Percentiles rank a stretch among this genome's conserved stretches.
Evolutionary conservation across 352 stramenopile genomes (phyloP).

Genomic region (Chrysophaeum taylorii): DNA sequence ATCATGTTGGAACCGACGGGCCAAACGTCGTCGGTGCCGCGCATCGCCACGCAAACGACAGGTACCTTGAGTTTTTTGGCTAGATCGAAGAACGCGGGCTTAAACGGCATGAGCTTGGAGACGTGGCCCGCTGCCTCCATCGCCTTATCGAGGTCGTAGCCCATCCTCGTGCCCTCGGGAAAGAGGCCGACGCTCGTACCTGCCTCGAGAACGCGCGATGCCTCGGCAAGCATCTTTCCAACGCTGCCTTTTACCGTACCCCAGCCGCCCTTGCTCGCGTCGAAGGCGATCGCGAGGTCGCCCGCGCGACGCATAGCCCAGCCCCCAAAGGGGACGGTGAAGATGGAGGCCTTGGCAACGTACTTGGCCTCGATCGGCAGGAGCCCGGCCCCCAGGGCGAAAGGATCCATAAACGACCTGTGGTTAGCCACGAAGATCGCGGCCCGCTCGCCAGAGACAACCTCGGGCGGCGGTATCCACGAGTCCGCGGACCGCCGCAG

Average conservation of each 20-base stretch:
- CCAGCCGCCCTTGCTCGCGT: conserved; percentile 6
- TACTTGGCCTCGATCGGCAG: conserved; percentile 2
- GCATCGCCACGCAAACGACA: neutral
- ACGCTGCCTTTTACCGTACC: neutral
- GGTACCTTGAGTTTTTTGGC: neutral
- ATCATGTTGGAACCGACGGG: neutral
- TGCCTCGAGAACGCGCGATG: neutral
- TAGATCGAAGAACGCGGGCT: conserved; percentile 5
- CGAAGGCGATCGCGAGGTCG: conserved; percentile 2
- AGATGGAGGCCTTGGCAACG: conserved; percentile 4
- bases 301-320: conserved; percentile 5
- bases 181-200: conserved; percentile 8
- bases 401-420: conserved; percentile 2
- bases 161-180: neutral
- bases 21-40: conserved; percentile 5
- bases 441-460: neutral
- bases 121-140: neutral
- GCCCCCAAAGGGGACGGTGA: conserved; percentile 8
- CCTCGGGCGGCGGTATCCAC: neutral
- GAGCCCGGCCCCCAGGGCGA: neutral
- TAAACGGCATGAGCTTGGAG: conserved; percentile 14
- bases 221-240: neutral
- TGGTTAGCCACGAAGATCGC: neutral
- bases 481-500: neutral
- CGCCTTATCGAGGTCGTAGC: neutral